Percentiles rank a stretch among this genome's conserved stretches.
phyloP scores from a whole-genome alignment of 139 green algal species.

The Spirogloea muscicola region DNA sequence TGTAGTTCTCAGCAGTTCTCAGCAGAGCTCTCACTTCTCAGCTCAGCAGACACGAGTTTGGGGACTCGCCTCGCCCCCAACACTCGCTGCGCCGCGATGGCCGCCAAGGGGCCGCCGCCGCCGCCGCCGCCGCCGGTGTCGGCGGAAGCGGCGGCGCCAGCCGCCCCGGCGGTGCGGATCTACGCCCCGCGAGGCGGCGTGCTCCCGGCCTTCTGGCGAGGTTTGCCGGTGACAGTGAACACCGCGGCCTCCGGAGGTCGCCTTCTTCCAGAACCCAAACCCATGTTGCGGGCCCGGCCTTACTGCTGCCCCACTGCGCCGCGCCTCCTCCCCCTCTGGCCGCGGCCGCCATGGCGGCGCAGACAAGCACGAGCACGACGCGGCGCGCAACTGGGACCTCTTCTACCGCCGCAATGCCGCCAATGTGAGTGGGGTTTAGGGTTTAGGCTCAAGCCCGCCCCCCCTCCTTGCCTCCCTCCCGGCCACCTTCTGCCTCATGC shows the following conservation, averaged over 20 bases:
- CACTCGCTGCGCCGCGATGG: too few relatives aligned
- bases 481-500: background rate
- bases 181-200: background rate
- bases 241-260: background rate
- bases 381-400: constrained; percentile 16
- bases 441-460: too few relatives aligned
- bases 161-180: too few relatives aligned
- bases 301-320: background rate
- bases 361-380: constrained; percentile 32
- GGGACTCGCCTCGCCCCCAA: too few relatives aligned
- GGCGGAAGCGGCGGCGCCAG: too few relatives aligned
- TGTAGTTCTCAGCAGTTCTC: too few relatives aligned
- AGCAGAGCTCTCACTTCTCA: too few relatives aligned
- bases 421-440: too few relatives aligned
- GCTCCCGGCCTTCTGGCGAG: constrained; percentile 15
- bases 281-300: background rate
- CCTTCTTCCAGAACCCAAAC: background rate
- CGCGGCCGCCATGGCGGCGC: background rate
- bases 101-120: too few relatives aligned
- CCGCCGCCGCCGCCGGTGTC: too few relatives aligned
- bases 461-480: background rate
- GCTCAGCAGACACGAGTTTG: too few relatives aligned
- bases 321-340: background rate
- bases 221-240: background rate
- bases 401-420: constrained; percentile 33